Base-by-base conservation (phyloP, 164 flowering plant species). In the Vitis rotundifolia region DNA sequence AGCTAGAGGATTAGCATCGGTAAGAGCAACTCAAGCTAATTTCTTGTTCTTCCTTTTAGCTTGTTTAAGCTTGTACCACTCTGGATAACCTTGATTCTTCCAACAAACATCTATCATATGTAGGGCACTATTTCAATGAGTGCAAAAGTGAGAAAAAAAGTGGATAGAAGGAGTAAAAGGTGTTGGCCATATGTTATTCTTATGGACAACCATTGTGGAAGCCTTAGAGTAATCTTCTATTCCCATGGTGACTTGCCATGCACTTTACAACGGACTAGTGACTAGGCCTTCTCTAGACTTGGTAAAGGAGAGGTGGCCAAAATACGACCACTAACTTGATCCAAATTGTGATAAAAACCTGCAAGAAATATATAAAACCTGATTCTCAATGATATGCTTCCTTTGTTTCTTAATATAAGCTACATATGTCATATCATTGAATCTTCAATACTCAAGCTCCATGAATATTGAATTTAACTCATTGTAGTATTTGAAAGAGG, bases 31-130 rank as follows among this genome's bases (percentile, higher is more conserved):
- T 2, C 11, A 8, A 59, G 26, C 31, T 12, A 18, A 59, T 59
- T 8, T 16, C 26, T 59, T 59, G 3, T n/a, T 59, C 7, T 31
- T 31, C 7, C 37, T 31, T 31, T 31, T 6, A 31, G 7, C 7
- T 31, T 31, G 37, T 31, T 31, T 31, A 31, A 6, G 1, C 7
- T 31, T 31, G 37, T 31, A 31, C 37, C 37, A 31, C 4, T 31
- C 6, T 28, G 62, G 62, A 59, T 59, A 59, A 11, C 9, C 18
- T 2, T 59, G 62, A 13, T 59, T 59, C 26, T 59, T 59, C 62
- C 26, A 59, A 2, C 62, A 59, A 59, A 59, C 26, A 59, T 59
- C 62, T 59, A 12, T 28, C 3, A 28, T 59, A 59, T 59, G 62
- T 18, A 2, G 5, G 62, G 62, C 2, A 2, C 1, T 28, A 28